Percentiles rank a stretch among this genome's conserved stretches.
Evolutionary conservation across 306 rosid species (phyloP).

Genomic region (Cucumis melo): DNA sequence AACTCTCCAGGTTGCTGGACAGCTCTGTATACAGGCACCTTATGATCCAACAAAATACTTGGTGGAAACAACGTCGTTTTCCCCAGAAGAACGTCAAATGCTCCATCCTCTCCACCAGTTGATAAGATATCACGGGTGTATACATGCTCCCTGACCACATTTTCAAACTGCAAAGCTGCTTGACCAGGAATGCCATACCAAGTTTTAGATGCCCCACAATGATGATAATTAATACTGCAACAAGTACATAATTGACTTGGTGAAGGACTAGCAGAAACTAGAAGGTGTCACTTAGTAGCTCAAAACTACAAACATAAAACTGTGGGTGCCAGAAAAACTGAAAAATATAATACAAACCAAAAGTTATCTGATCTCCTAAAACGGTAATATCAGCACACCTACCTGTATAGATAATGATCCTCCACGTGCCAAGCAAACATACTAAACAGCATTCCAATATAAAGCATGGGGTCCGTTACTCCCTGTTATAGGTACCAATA

Average conservation of each 20-base stretch:
- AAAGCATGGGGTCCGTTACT: constrained; percentile 96
- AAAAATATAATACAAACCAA: background rate
- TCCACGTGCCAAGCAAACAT: constrained; percentile 99
- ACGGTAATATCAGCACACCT: background rate
- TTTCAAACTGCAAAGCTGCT: constrained; percentile 84
- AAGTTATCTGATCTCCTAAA: background rate
- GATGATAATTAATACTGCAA: constrained; percentile 95
- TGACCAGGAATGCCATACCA: constrained; percentile 97
- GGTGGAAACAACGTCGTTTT: constrained; percentile 97
- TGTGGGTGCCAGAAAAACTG: background rate
- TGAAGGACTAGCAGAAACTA: background rate
- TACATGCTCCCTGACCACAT: constrained; percentile 83
- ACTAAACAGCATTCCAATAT: constrained; percentile 95
- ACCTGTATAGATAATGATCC: constrained; percentile 97
- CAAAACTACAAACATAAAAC: background rate
- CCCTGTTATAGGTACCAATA: constrained; percentile 49
- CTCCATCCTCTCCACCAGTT: constrained; percentile 88
- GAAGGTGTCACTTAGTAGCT: background rate
- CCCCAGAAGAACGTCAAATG: constrained; percentile 87
- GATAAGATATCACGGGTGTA: constrained; percentile 70
- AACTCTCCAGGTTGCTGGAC: constrained; percentile 97
- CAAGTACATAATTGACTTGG: constrained; percentile 8
- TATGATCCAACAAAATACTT: constrained; percentile 61
- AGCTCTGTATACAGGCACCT: constrained; percentile 83
- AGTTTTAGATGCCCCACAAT: constrained; percentile 97